phyloP scores from a whole-genome alignment of 768 basidiomycete genomes.

The Agaricus blazei region DNA sequence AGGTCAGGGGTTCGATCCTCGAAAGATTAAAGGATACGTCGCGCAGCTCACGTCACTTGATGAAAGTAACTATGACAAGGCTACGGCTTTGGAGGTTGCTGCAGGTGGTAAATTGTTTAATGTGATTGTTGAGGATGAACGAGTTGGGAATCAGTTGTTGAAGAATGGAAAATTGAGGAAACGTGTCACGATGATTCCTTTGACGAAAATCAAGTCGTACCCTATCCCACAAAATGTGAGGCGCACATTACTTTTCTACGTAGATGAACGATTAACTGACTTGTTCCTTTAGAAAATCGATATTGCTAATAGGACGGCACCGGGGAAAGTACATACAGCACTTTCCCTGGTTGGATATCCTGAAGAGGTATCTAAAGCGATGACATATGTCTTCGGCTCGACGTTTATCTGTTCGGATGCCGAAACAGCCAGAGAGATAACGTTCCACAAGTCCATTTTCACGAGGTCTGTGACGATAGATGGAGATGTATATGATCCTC shows the following conservation, averaged over 20 bases:
- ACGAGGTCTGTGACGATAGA: conserved; percentile 88
- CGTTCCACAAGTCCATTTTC: conserved; percentile 64
- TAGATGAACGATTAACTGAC: not conserved
- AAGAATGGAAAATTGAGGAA: conserved; percentile 71
- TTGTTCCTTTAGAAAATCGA: conserved; percentile 60
- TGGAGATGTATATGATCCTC: conserved; percentile 95
- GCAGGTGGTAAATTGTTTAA: conserved; percentile 90
- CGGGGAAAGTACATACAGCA: conserved; percentile 78
- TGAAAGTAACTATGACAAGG: conserved; percentile 63
- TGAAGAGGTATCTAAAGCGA: conserved; percentile 78
- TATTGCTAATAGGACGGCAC: conserved; percentile 65
- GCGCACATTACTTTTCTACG: not conserved
- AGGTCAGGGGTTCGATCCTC: conserved; percentile 72
- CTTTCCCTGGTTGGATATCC: conserved; percentile 85
- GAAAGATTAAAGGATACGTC: conserved; percentile 87
- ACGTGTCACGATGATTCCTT: conserved; percentile 88
- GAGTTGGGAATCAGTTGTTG: conserved; percentile 79
- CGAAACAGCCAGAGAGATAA: conserved; percentile 80
- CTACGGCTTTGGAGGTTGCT: conserved; percentile 89
- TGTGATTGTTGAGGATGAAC: conserved; percentile 90
- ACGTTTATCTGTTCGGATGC: conserved; percentile 90
- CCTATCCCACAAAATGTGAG: conserved; percentile 37
- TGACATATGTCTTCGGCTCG: conserved; percentile 91
- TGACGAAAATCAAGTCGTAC: conserved; percentile 82
- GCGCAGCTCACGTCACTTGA: conserved; percentile 82